Percentiles rank a stretch among this genome's conserved stretches.
These are phyloP conservation scores for Dioscorea zingiberensis DNA, from an alignment of 106 monocot genomes.

Conservation along the genomic window DNA sequence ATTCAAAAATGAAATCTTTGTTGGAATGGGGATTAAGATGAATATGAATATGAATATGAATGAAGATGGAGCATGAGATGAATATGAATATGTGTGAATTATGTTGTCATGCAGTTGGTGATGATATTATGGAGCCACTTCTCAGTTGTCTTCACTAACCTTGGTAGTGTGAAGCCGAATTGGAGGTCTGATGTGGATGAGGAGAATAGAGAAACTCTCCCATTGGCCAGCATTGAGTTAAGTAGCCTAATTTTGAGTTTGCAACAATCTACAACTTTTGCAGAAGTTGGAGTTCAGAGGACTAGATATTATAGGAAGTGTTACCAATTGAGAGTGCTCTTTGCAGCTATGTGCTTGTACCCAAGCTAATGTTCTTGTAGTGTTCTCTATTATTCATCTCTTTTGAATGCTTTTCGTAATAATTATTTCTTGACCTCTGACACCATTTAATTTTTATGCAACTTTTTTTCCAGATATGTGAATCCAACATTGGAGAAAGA, in stretches of 20 bases:
- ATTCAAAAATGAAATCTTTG: no score
- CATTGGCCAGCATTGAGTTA: conserved; percentile 52
- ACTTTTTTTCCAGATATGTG: conserved; percentile 47
- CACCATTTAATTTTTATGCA: background rate
- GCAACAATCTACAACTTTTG: conserved; percentile 41
- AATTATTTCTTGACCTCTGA: no score
- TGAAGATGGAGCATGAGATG: no score
- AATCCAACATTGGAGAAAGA: conserved; percentile 94
- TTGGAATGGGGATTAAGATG: no score
- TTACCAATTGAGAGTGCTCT: conserved; percentile 27
- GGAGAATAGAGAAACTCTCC: conserved; percentile 65
- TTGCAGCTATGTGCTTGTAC: background rate
- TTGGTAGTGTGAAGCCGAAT: conserved; percentile 76
- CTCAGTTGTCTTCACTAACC: conserved; percentile 85
- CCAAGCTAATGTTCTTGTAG: background rate
- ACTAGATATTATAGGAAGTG: conserved; percentile 89
- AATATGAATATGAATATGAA: no score
- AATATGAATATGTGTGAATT: conserved; percentile 1
- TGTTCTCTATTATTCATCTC: background rate
- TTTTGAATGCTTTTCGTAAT: no score
- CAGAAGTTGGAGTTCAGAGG: conserved; percentile 45
- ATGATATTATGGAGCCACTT: conserved; percentile 98
- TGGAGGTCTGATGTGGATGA: conserved; percentile 77
- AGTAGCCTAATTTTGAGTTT: conserved; percentile 28
- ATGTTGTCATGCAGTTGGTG: conserved; percentile 48